Evolutionary conservation across 208 protist genomes (phyloP), one percentile per base, ranked within the genome.

Genomic region (Acanthamoeba lenticulata): DNA sequence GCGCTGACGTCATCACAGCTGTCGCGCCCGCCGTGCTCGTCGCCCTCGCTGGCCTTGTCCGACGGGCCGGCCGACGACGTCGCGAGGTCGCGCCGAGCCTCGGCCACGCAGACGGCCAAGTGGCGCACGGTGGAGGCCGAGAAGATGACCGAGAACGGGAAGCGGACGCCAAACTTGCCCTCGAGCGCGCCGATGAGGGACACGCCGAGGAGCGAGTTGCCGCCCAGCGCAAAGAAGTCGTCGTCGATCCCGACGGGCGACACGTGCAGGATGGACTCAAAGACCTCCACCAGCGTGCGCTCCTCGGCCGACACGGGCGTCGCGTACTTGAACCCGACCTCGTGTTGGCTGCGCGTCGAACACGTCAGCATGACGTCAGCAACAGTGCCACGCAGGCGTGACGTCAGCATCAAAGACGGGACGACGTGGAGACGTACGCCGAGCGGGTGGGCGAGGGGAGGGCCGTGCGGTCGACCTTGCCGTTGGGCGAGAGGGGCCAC

Each of bases 201-300:
- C 13, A 95, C 45, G 55, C 55, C 45, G 2, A 95, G 27, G 24
- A 95, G 90, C 34, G 94, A 95, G n/a, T 95, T 85, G 36, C 94
- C 94, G 45, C 94, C 94, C 9, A 95, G 34, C 4, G 49, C 42
- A 19, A 95, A 95, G 91, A 95, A 95, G 52, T 92, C 92, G 57
- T 95, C 91, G 27, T 92, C 42, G 1, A 95, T 36, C 6, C 47
- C 55, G n/a, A 94, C 74, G 3, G 55, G 57, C 49, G 83, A 52
- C 5, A 94, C 62, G 67, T 88, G 60, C 4, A 94, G 57, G 1
- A 94, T 83, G 36, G 72, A 83, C 72, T 83, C 72, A 19, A 83
- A 83, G 3, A 83, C 72, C 40, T 83, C 72, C 11, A 49, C 72
- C 21, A 83, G 40, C 19, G 40, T 83, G 1, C 72, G 72, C 21